A percentile compares a stretch with the other conserved stretches of the same genome.
Evolutionary conservation across 768 basidiomycete species (phyloP).

Genomic region (Boletus rufocinnamomeus): DNA sequence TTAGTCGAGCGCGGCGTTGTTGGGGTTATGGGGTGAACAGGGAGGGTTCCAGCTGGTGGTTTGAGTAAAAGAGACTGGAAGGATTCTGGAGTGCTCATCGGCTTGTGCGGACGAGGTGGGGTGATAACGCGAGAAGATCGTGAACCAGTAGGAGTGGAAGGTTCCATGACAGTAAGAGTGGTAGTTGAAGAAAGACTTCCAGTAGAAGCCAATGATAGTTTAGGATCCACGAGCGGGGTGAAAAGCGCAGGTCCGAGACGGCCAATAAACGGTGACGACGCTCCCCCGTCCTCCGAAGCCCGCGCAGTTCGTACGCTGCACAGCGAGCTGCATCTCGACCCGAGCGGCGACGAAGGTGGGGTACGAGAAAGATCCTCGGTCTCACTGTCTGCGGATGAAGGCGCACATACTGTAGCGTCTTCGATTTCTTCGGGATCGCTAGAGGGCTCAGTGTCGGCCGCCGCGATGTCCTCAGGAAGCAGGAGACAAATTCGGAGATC

Average conservation of each 20-base stretch:
- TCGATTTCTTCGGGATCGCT: conserved; percentile 29
- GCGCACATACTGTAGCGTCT: conserved; percentile 9
- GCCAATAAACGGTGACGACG: conserved; percentile 27
- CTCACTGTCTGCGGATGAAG: conserved; percentile 3
- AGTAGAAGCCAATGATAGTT: conserved; percentile 2
- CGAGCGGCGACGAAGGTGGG: conserved; percentile 9
- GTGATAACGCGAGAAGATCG: conserved; percentile 29
- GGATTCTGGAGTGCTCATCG: conserved; percentile 31
- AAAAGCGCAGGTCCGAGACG: conserved; percentile 34
- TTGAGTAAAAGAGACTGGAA: conserved; percentile 35
- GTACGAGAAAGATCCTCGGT: conserved; percentile 14
- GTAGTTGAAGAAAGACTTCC: conserved; percentile 9
- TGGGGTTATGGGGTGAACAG: conserved; percentile 30
- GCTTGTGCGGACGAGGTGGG: conserved; percentile 42
- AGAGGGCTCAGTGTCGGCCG: conserved; percentile 23
- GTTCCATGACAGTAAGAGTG: conserved; percentile 9
- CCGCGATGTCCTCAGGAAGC: neutral
- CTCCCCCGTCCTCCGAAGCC: neutral
- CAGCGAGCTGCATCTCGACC: conserved; percentile 2
- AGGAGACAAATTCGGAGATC: conserved; percentile 42
- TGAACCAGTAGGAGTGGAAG: conserved; percentile 33
- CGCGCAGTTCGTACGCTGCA: conserved; percentile 4
- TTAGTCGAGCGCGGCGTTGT: conserved; percentile 37
- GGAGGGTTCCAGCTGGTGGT: conserved; percentile 29
- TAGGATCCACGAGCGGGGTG: conserved; percentile 4